Base-by-base conservation (phyloP, 805 yeast genomes). In the Candida namnaoensis region DNA sequence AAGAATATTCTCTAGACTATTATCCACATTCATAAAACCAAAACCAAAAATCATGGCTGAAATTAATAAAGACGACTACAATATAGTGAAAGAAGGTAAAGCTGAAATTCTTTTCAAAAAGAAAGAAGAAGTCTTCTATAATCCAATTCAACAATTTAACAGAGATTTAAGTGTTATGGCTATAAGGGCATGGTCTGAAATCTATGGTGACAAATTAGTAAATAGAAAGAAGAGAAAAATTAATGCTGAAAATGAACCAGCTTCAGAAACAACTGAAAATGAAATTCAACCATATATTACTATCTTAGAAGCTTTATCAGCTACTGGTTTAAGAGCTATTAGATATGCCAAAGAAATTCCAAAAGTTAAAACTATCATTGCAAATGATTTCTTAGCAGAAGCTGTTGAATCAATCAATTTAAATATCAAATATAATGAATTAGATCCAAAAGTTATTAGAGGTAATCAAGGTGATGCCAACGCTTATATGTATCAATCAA, bases 111-210 rank as follows among this genome's bases (percentile, higher is more conserved):
- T 90, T 30, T 84, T 83, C 47, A 91, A 95, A 5, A 82, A 85
- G 52, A 80, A 80, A 38, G 88, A 85, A 50, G 72, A 71, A 45
- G 99, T 93, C 10, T 93, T 93, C 57, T 93, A 93, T 64, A 93
- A 93, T 58, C 97, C 95, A 9, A 84, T 93, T 42, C 99, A 93
- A 64, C 98, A 91, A 63, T 93, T 88, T 64, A 93, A 93, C 61
- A 74, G 99, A 53, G 99, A 93, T 58, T 65, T 93, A 38, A 83
- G 95, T 49, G 83, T 87, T 6, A 66, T 82, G 51, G 88, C 87
- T 8, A 90, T 93, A 46, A 74, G 80, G 43, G 95, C 98, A 0
- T 93, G 95, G 91, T 72, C 81, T 35, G 78, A 82, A 42, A 52
- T 82, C 32, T 80, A 77, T 47, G 62, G 69, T 15, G 71, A 62